Percentiles rank a stretch among this genome's conserved stretches.
Evolutionary conservation across 2,329 filamentous ascomycete species (phyloP).

Genomic region (Harringtonia aguacate): DNA sequence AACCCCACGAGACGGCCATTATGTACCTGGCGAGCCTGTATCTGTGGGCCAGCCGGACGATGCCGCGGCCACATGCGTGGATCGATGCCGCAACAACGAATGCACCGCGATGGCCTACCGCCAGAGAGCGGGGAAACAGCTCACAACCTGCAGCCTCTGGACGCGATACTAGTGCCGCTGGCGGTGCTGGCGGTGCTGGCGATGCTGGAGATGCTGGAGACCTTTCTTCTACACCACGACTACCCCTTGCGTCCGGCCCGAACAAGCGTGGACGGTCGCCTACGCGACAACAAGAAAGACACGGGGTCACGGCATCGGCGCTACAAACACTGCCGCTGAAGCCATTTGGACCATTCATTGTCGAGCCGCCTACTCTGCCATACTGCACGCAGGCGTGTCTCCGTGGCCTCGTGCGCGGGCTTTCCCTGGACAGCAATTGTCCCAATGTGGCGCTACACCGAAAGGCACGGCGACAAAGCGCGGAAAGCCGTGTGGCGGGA

Average conservation of each 20-base stretch:
- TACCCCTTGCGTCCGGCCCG: not conserved
- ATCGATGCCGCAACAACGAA: not conserved
- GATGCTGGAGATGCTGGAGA: not conserved
- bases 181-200: not conserved
- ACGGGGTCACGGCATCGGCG: not conserved
- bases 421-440: not conserved
- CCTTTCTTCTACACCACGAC: not conserved
- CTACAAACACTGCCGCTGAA: not conserved
- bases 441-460: constrained; percentile 1
- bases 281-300: not conserved
- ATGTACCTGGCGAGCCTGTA: constrained; percentile 3
- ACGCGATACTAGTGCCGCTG: not conserved
- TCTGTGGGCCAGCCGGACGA: not conserved
- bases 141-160: not conserved
- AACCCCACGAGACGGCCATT: too few relatives aligned
- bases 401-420: not conserved
- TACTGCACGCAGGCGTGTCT: constrained; percentile 3
- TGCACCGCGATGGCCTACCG: not conserved
- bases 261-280: not conserved
- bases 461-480: too few relatives aligned
- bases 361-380: not conserved
- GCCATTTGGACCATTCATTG: not conserved
- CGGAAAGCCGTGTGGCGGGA: not conserved
- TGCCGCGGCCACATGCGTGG: not conserved
- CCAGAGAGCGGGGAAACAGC: not conserved